phyloP scores from a whole-genome alignment of 2,329 filamentous ascomycete species.

The Pseudomassariella vexata region DNA sequence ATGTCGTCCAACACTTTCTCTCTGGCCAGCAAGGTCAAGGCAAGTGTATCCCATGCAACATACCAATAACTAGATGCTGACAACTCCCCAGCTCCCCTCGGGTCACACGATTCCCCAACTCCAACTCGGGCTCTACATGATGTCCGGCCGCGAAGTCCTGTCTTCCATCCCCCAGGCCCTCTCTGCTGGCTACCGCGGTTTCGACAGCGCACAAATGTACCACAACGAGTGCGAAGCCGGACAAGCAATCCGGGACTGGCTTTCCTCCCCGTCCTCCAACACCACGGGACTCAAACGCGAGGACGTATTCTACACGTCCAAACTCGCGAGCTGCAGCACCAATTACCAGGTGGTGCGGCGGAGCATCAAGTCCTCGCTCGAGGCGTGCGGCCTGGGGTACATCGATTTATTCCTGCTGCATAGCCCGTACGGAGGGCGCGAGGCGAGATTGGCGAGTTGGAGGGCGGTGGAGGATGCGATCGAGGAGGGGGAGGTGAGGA shows the following conservation, averaged over 20 bases:
- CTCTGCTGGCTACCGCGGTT: constrained; percentile 43
- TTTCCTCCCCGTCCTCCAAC: constrained; percentile 40
- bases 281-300: constrained; percentile 50
- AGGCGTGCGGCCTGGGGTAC: constrained; percentile 63
- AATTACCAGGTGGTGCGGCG: constrained; percentile 62
- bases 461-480: constrained; percentile 72
- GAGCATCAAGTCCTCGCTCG: constrained; percentile 61
- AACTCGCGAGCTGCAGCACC: constrained; percentile 60
- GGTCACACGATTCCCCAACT: constrained; percentile 63
- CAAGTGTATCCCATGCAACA: background rate
- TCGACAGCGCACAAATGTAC: constrained; percentile 51
- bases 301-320: constrained; percentile 76
- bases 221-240: constrained; percentile 69
- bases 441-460: constrained; percentile 67
- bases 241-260: constrained; percentile 54
- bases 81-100: constrained; percentile 52
- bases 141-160: constrained; percentile 54
- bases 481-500: constrained; percentile 61
- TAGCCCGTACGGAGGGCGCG: constrained; percentile 68
- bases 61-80: background rate
- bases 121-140: constrained; percentile 70
- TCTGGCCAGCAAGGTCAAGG: constrained; percentile 22
- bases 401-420: constrained; percentile 78
- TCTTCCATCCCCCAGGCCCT: constrained; percentile 53
- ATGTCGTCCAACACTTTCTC: constrained; percentile 16